phyloP scores from a whole-genome alignment of 257 asterid genomes.

The Petunia secreta region DNA sequence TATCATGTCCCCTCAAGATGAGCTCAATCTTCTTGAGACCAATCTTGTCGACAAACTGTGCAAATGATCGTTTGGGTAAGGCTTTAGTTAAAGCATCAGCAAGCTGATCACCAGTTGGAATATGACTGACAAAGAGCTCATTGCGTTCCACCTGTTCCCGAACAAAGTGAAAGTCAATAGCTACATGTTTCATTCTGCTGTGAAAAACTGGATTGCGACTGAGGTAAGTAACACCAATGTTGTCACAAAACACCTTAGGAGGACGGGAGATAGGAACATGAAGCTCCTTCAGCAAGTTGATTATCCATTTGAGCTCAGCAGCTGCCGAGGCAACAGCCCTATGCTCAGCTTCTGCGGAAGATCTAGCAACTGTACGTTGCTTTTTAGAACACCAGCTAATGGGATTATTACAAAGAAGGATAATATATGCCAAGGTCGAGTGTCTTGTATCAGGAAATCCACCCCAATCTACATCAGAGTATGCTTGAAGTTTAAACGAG shows the following conservation, averaged over 20 bases:
- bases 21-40: too few species aligned
- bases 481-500: not conserved
- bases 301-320: not conserved
- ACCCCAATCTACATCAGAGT: not conserved
- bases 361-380: not conserved
- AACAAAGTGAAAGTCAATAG: too few species aligned
- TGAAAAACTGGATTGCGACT: too few species aligned
- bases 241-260: not conserved
- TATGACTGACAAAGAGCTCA: too few species aligned
- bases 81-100: too few species aligned
- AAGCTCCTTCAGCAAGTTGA: not conserved
- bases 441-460: not conserved
- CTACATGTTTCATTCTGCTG: too few species aligned
- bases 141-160: too few species aligned
- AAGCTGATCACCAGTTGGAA: too few species aligned
- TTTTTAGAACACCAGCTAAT: not conserved
- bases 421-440: slow-evolving; percentile 8
- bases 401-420: not conserved
- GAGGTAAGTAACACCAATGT: not conserved
- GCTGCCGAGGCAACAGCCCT: not conserved
- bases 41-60: too few species aligned
- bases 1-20: too few species aligned
- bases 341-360: slow-evolving; percentile 3
- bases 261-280: not conserved
- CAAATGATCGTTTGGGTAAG: too few species aligned